These are phyloP conservation scores for Selenicereus undatus DNA, from an alignment of 148 eudicot species.

Conservation along the genomic window DNA sequence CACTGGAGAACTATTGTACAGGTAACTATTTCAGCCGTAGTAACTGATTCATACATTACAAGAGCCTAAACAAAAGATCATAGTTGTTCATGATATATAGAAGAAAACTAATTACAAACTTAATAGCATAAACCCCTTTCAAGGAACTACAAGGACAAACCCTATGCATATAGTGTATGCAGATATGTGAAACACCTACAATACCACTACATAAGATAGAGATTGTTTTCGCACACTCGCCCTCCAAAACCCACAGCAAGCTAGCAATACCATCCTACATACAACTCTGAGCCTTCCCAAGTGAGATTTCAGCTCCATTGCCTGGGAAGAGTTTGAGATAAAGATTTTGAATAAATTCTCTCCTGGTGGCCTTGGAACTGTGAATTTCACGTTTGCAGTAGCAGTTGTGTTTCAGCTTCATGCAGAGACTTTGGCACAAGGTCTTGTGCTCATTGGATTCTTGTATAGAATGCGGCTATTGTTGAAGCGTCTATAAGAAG, in stretches of 20 bases:
- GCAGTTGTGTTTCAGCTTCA: background rate
- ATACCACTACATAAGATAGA: slow-evolving; percentile 5
- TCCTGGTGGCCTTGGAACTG: background rate
- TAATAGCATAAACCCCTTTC: slow-evolving; percentile 11
- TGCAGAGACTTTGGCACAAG: background rate
- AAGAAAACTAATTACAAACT: slow-evolving; percentile 2
- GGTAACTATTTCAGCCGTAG: background rate
- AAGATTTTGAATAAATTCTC: background rate
- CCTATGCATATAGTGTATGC: background rate
- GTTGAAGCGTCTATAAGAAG: slow-evolving; percentile 51
- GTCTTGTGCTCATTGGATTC: background rate
- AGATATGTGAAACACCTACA: slow-evolving; percentile 18
- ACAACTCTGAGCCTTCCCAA: slow-evolving; percentile 7
- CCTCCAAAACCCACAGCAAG: slow-evolving; percentile 13
- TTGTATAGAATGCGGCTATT: background rate
- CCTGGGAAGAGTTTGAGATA: background rate
- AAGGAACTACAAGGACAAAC: slow-evolving; percentile 14
- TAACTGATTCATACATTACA: slow-evolving; percentile 22
- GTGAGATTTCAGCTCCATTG: slow-evolving; percentile 5
- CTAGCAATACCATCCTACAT: slow-evolving; percentile 4
- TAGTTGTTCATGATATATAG: slow-evolving; percentile 9
- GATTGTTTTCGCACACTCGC: slow-evolving; percentile 19
- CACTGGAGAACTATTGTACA: slow-evolving; percentile 4
- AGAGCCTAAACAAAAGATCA: slow-evolving; percentile 9
- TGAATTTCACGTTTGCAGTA: background rate